A percentile compares a stretch with the other conserved stretches of the same genome.
Evolutionary conservation across 495 filamentous ascomycete species (phyloP).

Genomic region (Penicillium argentinense): DNA sequence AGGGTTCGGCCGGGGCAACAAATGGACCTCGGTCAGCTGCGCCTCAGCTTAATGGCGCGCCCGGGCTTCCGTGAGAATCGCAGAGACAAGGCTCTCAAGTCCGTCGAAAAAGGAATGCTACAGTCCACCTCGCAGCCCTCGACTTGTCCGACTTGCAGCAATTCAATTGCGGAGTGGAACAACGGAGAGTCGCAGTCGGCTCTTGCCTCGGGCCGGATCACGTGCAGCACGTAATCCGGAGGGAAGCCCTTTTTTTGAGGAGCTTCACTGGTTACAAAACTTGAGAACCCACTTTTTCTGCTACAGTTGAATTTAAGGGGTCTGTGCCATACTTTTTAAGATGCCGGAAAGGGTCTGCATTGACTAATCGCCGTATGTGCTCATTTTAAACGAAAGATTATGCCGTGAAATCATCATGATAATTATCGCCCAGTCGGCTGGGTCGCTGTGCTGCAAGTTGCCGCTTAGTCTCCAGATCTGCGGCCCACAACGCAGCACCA

Average conservation of each 20-base stretch:
- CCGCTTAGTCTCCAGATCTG: conserved; percentile 54
- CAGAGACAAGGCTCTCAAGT: too few species aligned
- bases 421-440: conserved; percentile 27
- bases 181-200: conserved; percentile 1
- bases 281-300: not conserved
- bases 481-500: conserved; percentile 63
- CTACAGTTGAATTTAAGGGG: not conserved
- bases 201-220: conserved; percentile 5
- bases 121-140: not conserved
- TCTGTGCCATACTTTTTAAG: not conserved
- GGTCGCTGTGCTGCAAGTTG: conserved; percentile 26
- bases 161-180: not conserved
- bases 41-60: too few species aligned
- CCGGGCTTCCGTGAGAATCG: too few species aligned
- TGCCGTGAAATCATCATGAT: conserved; percentile 29
- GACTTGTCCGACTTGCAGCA: not conserved
- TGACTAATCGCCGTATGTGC: not conserved
- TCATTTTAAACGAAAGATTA: too few species aligned
- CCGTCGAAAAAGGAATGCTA: too few species aligned
- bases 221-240: conserved; percentile 3
- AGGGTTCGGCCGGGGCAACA: too few species aligned
- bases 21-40: too few species aligned
- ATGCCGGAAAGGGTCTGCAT: not conserved
- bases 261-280: not conserved
- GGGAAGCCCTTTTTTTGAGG: not conserved